These are phyloP conservation scores for Umbelopsis vinacea DNA, from an alignment of 192 early-diverging fungal species.

Conservation along the genomic window DNA sequence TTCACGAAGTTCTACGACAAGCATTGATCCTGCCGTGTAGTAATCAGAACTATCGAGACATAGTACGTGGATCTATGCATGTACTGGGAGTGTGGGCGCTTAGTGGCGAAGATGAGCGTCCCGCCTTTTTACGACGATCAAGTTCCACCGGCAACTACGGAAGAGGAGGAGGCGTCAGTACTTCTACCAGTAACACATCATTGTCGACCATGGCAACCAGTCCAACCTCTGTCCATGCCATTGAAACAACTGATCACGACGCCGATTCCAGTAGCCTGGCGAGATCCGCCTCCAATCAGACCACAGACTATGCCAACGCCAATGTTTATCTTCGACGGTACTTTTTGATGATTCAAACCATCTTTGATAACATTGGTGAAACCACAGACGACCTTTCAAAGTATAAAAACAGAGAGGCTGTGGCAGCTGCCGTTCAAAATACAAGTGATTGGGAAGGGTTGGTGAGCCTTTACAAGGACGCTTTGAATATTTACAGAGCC, in stretches of 20 bases:
- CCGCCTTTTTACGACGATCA: conserved; percentile 59
- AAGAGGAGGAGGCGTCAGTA: background rate
- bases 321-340: conserved; percentile 73
- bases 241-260: background rate
- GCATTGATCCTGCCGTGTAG: conserved; percentile 64
- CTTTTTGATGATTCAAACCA: conserved; percentile 62
- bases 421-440: conserved; percentile 8
- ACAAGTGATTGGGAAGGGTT: conserved; percentile 49
- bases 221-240: background rate
- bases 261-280: background rate
- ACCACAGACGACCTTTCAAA: background rate
- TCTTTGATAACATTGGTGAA: conserved; percentile 62
- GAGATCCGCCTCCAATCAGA: conserved; percentile 10
- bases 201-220: conserved; percentile 1
- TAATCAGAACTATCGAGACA: conserved; percentile 62
- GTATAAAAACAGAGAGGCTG: conserved; percentile 36
- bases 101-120: conserved; percentile 72
- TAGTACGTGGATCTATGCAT: conserved; percentile 65
- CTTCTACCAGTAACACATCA: background rate
- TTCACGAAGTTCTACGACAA: conserved; percentile 80
- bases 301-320: conserved; percentile 44
- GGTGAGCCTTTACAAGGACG: conserved; percentile 67
- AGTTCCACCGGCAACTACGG: conserved; percentile 4
- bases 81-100: conserved; percentile 71
- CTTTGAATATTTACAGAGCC: conserved; percentile 67